Conservation (phyloP, 129 eudicot genomes). For the Flaveria brownii region DNA sequence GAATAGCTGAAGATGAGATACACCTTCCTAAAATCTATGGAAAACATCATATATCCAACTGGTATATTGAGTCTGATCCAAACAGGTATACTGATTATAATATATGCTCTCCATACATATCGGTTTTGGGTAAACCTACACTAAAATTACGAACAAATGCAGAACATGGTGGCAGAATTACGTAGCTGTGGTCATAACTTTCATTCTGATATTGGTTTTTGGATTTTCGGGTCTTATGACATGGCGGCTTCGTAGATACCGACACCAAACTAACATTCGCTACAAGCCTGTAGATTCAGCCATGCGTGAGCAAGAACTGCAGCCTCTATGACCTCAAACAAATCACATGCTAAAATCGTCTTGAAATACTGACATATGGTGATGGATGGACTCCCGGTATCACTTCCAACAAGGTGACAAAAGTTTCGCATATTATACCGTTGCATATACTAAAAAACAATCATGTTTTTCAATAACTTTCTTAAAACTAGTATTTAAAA, state of each 20-base stretch:
- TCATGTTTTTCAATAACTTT: slow-evolving; percentile 12
- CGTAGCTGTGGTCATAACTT: slow-evolving; percentile 34
- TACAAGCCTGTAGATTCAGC: slow-evolving; percentile 70
- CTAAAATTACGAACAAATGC: slow-evolving; percentile 21
- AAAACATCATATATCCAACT: slow-evolving; percentile 57
- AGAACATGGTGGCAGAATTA: slow-evolving; percentile 81
- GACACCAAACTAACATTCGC: slow-evolving; percentile 37
- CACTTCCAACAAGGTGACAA: slow-evolving; percentile 19
- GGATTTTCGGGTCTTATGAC: slow-evolving; percentile 52
- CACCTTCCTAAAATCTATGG: slow-evolving; percentile 79
- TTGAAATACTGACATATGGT: background rate
- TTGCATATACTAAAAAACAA: slow-evolving; percentile 25
- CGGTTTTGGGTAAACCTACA: background rate
- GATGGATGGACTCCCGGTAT: slow-evolving; percentile 9
- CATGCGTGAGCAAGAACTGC: slow-evolving; percentile 83
- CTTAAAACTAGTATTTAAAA: slow-evolving; percentile 18
- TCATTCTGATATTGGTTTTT: slow-evolving; percentile 38
- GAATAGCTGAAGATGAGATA: slow-evolving; percentile 60
- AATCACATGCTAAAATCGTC: background rate
- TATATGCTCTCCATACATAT: background rate
- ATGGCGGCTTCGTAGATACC: slow-evolving; percentile 68
- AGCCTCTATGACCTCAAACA: slow-evolving; percentile 49
- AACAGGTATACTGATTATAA: slow-evolving; percentile 45
- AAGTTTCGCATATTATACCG: slow-evolving; percentile 18
- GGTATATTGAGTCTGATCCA: slow-evolving; percentile 62